These are phyloP conservation scores for Pugionium dolabratum DNA, from an alignment of 345 rosid species.

Conservation along the genomic window DNA sequence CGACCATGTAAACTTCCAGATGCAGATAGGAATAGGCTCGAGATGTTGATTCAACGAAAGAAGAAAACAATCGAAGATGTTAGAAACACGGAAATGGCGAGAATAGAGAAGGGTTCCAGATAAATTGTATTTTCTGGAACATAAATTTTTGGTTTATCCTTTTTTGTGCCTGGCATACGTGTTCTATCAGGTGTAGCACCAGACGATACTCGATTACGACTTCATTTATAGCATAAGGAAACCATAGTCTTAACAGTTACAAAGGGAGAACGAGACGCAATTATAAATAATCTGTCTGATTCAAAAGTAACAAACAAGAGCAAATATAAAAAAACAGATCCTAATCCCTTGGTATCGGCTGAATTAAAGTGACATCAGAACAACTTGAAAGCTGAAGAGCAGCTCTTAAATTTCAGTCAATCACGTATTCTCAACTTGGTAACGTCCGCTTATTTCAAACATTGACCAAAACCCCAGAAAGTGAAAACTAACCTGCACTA, in stretches of 20 bases:
- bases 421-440: constrained; percentile 12
- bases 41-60: constrained; percentile 48
- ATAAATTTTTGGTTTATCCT: constrained; percentile 17
- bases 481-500: constrained; percentile 29
- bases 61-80: constrained; percentile 49
- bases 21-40: constrained; percentile 36
- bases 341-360: constrained; percentile 19
- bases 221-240: constrained; percentile 19
- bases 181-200: constrained; percentile 21
- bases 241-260: constrained; percentile 17
- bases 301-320: constrained; percentile 21
- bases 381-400: constrained; percentile 1
- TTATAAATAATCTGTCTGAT: constrained; percentile 9
- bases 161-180: not conserved
- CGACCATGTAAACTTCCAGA: constrained; percentile 68
- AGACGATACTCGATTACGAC: constrained; percentile 25
- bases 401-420: not conserved
- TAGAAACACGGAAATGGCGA: constrained; percentile 45
- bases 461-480: constrained; percentile 21
- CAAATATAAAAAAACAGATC: constrained; percentile 9
- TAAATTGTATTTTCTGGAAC: constrained; percentile 6
- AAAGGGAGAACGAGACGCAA: not conserved
- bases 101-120: constrained; percentile 24
- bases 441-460: constrained; percentile 21
- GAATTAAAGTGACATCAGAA: not conserved